Percentiles rank a stretch among this genome's conserved stretches.
phyloP scores from a whole-genome alignment of 2,329 filamentous ascomycete species.

The Penicillium sp. region DNA sequence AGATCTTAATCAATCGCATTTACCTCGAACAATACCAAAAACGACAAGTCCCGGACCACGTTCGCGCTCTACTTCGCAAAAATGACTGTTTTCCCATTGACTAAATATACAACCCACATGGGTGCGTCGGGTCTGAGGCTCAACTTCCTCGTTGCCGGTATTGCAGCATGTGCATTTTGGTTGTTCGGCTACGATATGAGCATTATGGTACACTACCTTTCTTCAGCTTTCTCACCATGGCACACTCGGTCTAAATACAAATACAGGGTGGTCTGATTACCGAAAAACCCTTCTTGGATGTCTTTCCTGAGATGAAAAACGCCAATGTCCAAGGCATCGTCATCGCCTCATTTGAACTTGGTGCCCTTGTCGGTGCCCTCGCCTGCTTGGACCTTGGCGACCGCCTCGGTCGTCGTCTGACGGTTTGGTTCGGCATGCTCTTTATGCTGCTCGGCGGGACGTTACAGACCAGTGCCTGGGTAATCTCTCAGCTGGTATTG shows the following conservation, averaged over 20 bases:
- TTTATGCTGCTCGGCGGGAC: constrained; percentile 13
- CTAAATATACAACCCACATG: not conserved
- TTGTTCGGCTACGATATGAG: constrained; percentile 23
- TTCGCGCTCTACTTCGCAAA: not conserved
- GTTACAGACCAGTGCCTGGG: constrained; percentile 10
- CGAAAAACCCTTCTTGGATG: constrained; percentile 14
- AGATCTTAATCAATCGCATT: not conserved
- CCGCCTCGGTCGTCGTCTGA: constrained; percentile 33
- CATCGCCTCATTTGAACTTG: constrained; percentile 43
- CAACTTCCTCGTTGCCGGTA: constrained; percentile 11
- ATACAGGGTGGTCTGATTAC: constrained; percentile 7
- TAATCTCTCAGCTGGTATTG: constrained; percentile 6
- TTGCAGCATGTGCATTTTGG: constrained; percentile 20
- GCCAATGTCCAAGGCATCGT: constrained; percentile 30
- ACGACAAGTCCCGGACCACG: not conserved
- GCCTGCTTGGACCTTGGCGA: constrained; percentile 39
- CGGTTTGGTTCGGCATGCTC: constrained; percentile 27
- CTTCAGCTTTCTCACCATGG: not conserved
- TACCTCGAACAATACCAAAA: not conserved
- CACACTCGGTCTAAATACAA: not conserved
- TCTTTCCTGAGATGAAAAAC: constrained; percentile 13
- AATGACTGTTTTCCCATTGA: not conserved
- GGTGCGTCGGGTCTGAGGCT: constrained; percentile 6
- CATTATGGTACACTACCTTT: constrained; percentile 10
- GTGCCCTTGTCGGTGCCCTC: constrained; percentile 39